Conservation (phyloP, 108 stramenopile genomes). For the Cyclotella distinguenda region DNA sequence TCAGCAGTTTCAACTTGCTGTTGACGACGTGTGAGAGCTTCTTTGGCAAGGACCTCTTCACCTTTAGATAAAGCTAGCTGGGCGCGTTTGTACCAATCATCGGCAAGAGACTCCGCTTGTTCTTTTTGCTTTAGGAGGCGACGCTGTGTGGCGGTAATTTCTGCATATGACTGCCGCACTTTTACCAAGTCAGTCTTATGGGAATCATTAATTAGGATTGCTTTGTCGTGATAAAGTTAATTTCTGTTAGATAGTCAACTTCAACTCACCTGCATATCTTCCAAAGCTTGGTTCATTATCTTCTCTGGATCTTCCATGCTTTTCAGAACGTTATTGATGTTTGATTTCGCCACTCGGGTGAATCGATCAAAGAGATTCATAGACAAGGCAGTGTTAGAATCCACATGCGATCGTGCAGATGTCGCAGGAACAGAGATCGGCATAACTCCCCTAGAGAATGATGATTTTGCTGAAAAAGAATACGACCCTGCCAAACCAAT, state of each 20-base stretch:
- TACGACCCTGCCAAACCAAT: conserved; percentile 26
- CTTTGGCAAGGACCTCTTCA: conserved; percentile 92
- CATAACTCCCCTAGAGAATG: conserved; percentile 19
- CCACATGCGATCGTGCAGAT: background rate
- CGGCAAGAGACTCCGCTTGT: conserved; percentile 77
- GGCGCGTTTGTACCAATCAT: conserved; percentile 94
- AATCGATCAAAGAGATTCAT: conserved; percentile 90
- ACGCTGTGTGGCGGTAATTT: conserved; percentile 95
- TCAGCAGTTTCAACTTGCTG: conserved; percentile 77
- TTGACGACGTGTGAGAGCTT: conserved; percentile 89
- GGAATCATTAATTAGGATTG: background rate
- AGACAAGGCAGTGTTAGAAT: conserved; percentile 39
- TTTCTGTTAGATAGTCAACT: background rate
- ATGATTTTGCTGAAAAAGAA: conserved; percentile 33
- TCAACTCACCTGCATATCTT: conserved; percentile 94
- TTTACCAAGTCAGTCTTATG: conserved; percentile 88
- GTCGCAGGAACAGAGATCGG: conserved; percentile 4
- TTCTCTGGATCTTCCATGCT: conserved; percentile 96
- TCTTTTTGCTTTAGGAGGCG: conserved; percentile 89
- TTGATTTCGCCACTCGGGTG: conserved; percentile 82
- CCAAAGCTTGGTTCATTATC: conserved; percentile 93
- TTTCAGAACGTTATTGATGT: conserved; percentile 88
- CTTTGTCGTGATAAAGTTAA: background rate
- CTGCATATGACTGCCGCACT: conserved; percentile 95
- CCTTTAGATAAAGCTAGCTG: conserved; percentile 91